Conservation (phyloP, 2,329 filamentous ascomycete species). For the Aspergillus versicolor region DNA sequence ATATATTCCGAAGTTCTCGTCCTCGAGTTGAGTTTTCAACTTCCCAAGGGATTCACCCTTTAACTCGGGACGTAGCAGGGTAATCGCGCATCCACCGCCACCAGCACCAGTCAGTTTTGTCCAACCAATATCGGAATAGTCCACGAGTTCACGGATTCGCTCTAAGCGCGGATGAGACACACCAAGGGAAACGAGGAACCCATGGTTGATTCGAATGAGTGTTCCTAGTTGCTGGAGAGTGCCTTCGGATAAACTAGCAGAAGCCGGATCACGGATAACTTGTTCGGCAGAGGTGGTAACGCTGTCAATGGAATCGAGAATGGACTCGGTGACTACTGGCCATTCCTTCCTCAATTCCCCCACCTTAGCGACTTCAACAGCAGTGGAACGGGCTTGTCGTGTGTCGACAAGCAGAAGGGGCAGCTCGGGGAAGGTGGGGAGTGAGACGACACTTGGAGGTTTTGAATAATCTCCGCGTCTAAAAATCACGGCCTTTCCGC, state of each 20-base stretch:
- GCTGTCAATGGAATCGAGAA: conserved; percentile 79
- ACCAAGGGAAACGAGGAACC: conserved; percentile 82
- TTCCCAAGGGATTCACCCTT: conserved; percentile 56
- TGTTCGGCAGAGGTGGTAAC: conserved; percentile 58
- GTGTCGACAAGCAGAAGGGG: conserved; percentile 90
- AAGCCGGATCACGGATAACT: conserved; percentile 59
- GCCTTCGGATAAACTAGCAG: conserved; percentile 63
- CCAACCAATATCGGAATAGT: conserved; percentile 88
- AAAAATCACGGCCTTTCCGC: conserved; percentile 93
- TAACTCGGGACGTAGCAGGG: conserved; percentile 71
- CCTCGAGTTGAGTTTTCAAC: conserved; percentile 64
- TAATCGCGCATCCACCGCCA: conserved; percentile 93
- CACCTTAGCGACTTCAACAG: conserved; percentile 84
- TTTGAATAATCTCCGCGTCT: conserved; percentile 74
- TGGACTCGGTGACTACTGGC: conserved; percentile 73
- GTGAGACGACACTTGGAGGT: conserved; percentile 71
- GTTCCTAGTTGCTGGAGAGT: conserved; percentile 76
- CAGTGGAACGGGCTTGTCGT: conserved; percentile 80
- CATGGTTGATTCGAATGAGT: conserved; percentile 91
- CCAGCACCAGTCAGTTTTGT: conserved; percentile 96
- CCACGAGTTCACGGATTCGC: conserved; percentile 84
- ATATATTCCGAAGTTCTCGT: conserved; percentile 79
- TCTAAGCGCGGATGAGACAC: conserved; percentile 94
- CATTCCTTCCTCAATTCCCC: conserved; percentile 68
- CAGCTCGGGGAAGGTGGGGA: conserved; percentile 88